These are phyloP conservation scores for Picea abies DNA, from an alignment of 83 land plant genomes.

Conservation along the genomic window DNA sequence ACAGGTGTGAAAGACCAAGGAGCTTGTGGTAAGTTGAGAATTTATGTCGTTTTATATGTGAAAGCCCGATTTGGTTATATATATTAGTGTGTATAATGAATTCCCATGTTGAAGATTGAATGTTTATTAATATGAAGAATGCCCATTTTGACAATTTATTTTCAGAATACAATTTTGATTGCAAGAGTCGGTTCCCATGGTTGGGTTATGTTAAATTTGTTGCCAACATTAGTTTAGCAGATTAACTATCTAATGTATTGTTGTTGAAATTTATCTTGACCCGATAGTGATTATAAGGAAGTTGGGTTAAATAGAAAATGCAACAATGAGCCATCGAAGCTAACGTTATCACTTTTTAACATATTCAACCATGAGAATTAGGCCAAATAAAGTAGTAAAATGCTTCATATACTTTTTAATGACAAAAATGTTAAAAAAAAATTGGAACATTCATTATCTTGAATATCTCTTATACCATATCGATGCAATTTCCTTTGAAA, in stretches of 20 bases:
- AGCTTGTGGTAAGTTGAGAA: not conserved
- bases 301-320: not conserved
- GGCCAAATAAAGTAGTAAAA: too few relatives aligned
- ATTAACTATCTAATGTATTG: not conserved
- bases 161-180: too few relatives aligned
- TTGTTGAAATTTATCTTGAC: not conserved
- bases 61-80: not conserved
- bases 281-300: not conserved
- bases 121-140: too few relatives aligned
- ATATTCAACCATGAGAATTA: too few relatives aligned
- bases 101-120: not conserved
- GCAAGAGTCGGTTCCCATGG: not conserved
- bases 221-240: not conserved
- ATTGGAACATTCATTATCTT: too few relatives aligned
- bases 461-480: too few relatives aligned
- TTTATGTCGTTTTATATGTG: not conserved
- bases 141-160: too few relatives aligned
- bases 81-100: not conserved
- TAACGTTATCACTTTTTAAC: not conserved
- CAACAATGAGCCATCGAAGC: too few relatives aligned
- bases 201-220: not conserved
- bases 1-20: slow-evolving; percentile 18
- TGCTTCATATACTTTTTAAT: too few relatives aligned
- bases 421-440: too few relatives aligned
- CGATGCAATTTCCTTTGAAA: too few relatives aligned